Evolutionary conservation across 2,329 filamentous ascomycete genomes (phyloP).

Genomic region (Calonectria pteridis): DNA sequence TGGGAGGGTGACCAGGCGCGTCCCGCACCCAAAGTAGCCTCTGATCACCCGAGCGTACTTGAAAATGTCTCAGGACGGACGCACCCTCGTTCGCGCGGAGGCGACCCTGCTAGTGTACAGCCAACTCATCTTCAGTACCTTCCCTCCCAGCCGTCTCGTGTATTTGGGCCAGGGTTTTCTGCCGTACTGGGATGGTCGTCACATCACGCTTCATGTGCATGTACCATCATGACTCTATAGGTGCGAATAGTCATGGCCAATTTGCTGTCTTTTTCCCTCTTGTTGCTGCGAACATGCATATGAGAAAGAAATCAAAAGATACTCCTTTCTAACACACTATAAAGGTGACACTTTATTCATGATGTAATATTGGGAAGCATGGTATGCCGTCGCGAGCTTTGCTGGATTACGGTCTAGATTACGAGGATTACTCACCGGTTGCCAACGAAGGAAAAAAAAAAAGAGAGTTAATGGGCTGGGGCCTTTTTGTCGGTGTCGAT

Average conservation of each 20-base stretch:
- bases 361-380: background rate
- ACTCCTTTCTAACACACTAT: too few relatives aligned
- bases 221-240: background rate
- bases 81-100: slow-evolving; percentile 26
- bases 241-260: background rate
- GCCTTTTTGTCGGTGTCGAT: slow-evolving; percentile 3
- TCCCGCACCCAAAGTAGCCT: slow-evolving; percentile 30
- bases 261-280: background rate
- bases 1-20: slow-evolving; percentile 13
- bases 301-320: background rate
- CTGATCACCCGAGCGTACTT: slow-evolving; percentile 35
- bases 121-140: slow-evolving; percentile 21
- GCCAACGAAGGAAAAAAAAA: background rate
- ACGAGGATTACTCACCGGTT: background rate
- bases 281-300: background rate
- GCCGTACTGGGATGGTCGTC: slow-evolving; percentile 5
- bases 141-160: background rate
- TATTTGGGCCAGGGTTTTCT: slow-evolving; percentile 1
- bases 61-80: slow-evolving; percentile 41
- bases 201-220: background rate
- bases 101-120: slow-evolving; percentile 20
- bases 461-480: background rate
- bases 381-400: background rate
- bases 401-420: background rate
- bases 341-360: background rate